Evolutionary conservation across 148 eudicot species (phyloP), one percentile per base, ranked within the genome.

Genomic region (Rhododendron griersonianum): DNA sequence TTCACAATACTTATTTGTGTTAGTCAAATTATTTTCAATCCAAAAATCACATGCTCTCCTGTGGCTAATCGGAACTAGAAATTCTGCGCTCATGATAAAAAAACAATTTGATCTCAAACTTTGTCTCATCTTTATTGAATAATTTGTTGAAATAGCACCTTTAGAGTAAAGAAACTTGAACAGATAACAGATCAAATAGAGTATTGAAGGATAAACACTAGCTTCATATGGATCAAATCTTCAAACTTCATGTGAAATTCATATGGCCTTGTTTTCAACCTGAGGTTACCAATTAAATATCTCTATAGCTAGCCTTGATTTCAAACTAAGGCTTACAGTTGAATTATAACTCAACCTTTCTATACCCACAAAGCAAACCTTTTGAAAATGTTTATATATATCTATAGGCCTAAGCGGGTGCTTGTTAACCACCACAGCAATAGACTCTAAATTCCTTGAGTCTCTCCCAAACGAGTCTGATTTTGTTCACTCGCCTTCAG

Each of bases 381-480:
- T 28, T 69, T 0, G 75, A 30, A 28, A 30, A 30, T 65, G 13
- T n/a, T 23, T 25, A 30, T 25, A 59, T 23, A 11, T 86, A 47
- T 87, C 76, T 86, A 47, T 87, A 82, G 82, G 88, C 88, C 88
- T 83, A 78, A 87, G 88, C 88, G 88, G 88, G 88, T 87, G 86
- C 86, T 67, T 23, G 41, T 78, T 78, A 63, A 65, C 88, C 84
- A 87, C 88, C 88, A 84, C 88, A 50, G 88, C 88, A 65, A 63
- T 78, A 87, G 51, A 86, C 82, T 75, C 71, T 59, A 44, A 41
- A 69, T 7, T 39, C 47, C 81, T 53, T 48, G 81, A 48, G 82
- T 83, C 82, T 77, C 65, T 48, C 41, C 30, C 57, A 55, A 73
- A 9, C 88, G 76, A 71, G 76, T 71, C 76, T 13, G 19, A 69